phyloP scores from a whole-genome alignment of 805 yeast species.

The Blastobotrys americana region DNA sequence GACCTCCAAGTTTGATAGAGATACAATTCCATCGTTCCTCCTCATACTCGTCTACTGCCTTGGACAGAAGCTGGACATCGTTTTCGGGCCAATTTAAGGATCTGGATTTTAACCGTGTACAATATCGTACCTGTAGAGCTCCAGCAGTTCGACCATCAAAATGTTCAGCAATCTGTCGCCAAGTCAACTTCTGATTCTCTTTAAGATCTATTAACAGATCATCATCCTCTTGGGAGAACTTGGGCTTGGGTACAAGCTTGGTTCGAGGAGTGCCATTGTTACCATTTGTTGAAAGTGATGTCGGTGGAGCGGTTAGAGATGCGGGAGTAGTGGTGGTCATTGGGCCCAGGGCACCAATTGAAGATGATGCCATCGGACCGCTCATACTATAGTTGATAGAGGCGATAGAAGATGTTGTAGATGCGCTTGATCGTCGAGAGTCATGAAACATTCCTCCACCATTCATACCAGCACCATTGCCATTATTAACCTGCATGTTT shows the following conservation, averaged over 20 bases:
- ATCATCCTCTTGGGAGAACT: conserved; percentile 27
- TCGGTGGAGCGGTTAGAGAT: neutral
- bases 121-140: conserved; percentile 59
- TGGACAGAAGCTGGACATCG: conserved; percentile 15
- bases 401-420: neutral
- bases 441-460: neutral
- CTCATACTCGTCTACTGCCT: conserved; percentile 20
- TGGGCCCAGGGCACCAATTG: conserved; percentile 1
- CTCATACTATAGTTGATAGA: neutral
- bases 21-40: conserved; percentile 21
- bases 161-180: conserved; percentile 73
- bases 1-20: conserved; percentile 17
- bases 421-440: neutral
- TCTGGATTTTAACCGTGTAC: conserved; percentile 22
- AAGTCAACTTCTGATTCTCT: conserved; percentile 67
- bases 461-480: neutral
- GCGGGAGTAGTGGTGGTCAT: conserved; percentile 7
- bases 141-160: conserved; percentile 72
- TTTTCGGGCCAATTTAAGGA: conserved; percentile 16
- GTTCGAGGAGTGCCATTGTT: neutral
- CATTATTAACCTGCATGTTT: too few relatives aligned
- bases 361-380: neutral
- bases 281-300: neutral
- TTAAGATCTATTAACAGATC: conserved; percentile 38
- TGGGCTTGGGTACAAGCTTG: conserved; percentile 14